Evolutionary conservation across 1,284 basidiomycete species (phyloP).

Genomic region (Austropuccinia psidii): DNA sequence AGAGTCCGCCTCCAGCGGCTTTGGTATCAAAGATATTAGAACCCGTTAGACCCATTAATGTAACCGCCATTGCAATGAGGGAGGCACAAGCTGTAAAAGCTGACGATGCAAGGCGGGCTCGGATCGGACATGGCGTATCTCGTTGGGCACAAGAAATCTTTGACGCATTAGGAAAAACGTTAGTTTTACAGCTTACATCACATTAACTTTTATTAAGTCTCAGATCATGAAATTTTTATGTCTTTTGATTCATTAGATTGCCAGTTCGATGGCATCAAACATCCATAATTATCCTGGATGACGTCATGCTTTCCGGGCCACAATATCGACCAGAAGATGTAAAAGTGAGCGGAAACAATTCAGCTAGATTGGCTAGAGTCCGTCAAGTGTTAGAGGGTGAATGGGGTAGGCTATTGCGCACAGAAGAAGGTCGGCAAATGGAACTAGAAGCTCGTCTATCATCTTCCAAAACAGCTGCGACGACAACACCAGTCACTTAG

Average conservation of each 20-base stretch:
- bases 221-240: neutral
- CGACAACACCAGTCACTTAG: no score
- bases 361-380: conserved; percentile 13
- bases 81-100: conserved; percentile 9
- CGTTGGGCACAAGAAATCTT: conserved; percentile 37
- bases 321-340: conserved; percentile 32
- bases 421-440: conserved; percentile 22
- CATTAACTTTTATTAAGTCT: neutral
- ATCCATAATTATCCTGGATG: conserved; percentile 34
- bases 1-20: neutral
- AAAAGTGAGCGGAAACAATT: neutral
- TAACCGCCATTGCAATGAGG: conserved; percentile 5
- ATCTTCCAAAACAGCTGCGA: neutral
- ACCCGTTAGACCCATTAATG: conserved; percentile 28
- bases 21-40: conserved; percentile 24
- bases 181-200: neutral
- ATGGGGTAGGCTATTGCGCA: conserved; percentile 7
- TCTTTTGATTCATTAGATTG: no score
- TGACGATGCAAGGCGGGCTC: conserved; percentile 28
- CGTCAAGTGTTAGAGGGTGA: conserved; percentile 34
- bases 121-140: conserved; percentile 34
- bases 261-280: conserved; percentile 36
- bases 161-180: conserved; percentile 37
- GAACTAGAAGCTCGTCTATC: conserved; percentile 24
- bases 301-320: conserved; percentile 29